Evolutionary conservation across 2,329 filamentous ascomycete species (phyloP).

Genomic region (Colletotrichum tropicale): DNA sequence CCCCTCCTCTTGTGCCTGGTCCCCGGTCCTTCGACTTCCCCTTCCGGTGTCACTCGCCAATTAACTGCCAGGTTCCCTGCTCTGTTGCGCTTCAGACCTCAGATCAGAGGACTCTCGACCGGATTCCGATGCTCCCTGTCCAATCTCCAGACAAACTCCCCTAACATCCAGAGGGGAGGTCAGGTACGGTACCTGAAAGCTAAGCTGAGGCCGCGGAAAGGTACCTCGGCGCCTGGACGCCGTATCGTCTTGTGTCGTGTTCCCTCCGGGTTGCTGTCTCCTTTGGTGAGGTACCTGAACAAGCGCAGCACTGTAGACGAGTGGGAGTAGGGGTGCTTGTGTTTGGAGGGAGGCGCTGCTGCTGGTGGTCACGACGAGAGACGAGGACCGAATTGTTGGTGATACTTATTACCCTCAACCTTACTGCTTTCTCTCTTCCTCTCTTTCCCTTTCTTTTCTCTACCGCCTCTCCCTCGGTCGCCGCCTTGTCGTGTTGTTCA

Average conservation of each 20-base stretch:
- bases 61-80: slow-evolving; percentile 4
- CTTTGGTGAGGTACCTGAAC: not conserved
- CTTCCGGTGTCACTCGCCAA: not conserved
- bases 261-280: not conserved
- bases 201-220: not conserved
- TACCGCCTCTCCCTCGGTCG: slow-evolving; percentile 20
- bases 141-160: slow-evolving; percentile 3
- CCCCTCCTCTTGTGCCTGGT: not conserved
- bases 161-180: not conserved
- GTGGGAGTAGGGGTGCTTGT: not conserved
- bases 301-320: not conserved
- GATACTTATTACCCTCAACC: slow-evolving; percentile 11
- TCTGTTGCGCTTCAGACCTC: slow-evolving; percentile 14
- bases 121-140: slow-evolving; percentile 5
- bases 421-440: not conserved
- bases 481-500: not conserved
- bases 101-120: slow-evolving; percentile 8
- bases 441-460: not conserved
- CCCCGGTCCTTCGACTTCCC: not conserved
- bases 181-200: not conserved
- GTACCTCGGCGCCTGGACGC: not conserved
- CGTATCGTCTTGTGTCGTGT: not conserved
- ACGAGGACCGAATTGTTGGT: not conserved
- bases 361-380: not conserved
- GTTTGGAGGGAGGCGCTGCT: not conserved